Evolutionary conservation across 148 eudicot species (phyloP), one percentile per base, ranked within the genome.

Genomic region (Rheum nobile): DNA sequence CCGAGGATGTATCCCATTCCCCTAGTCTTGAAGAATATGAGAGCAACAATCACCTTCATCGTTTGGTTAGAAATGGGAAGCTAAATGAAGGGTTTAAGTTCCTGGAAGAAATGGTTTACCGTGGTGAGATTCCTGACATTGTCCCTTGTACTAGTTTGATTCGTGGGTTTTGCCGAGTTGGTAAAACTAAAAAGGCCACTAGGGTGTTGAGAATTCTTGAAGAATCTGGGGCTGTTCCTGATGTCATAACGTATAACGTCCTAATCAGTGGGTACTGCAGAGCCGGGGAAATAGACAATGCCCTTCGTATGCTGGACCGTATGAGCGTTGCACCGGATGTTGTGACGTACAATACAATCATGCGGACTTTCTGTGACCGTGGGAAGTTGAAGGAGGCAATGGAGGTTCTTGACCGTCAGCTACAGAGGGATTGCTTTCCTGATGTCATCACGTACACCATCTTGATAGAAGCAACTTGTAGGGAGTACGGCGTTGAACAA

Each of bases 221-320:
- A 75, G 91, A 84, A n/a, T 87, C 91, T 1, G 95, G 95, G 14
- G 90, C 91, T 75, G 87, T 89, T 21, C 91, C 89, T 12, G 90
- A 90, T 86, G 89, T 90, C 41, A 84, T 86, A 28, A 85, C 88
- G 12, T 90, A 90, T 37, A 88, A 88, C 75, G 87, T 86, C 72
- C 81, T 90, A 82, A 87, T 90, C 67, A 83, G 86, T 76, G 91
- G 88, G 79, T 87, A 84, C 72, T 87, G 91, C 72, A 89, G 78
- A 77, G 72, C 85, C 2, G 95, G 95, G 48, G 91, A 88, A 63
- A 82, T 88, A 52, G 80, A 81, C 72, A 83, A 76, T 52, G 95
- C 95, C 0, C 79, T 90, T 8, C 77, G 74, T 72, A 79, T 88
- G 38, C 84, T 90, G 54, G 91, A 90, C 32, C 83, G 81, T 14